Evolutionary conservation across 257 asterid species (phyloP), one percentile per base, ranked within the genome.

Genomic region (Catharanthus roseus): DNA sequence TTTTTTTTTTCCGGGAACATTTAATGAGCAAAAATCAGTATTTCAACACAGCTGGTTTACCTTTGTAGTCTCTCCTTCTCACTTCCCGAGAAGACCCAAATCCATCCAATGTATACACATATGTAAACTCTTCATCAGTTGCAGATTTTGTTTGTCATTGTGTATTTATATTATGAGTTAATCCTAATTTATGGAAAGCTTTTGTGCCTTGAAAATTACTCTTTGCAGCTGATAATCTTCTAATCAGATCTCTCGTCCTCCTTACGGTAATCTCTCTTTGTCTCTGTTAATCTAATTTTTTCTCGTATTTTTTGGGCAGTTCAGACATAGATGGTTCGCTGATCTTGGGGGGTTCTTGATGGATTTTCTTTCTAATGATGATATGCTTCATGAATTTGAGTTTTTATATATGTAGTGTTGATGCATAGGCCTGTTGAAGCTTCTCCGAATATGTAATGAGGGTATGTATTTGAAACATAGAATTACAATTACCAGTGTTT

Each of bases 31-130:
- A 18, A 60, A 28, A 44, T 39, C 47, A 26, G 53, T 18, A 24
- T 47, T 51, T 28, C 70, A 26, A 21, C 31, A 41, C 65, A 36
- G 65, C 34, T 49, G 70, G 23, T 28, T 16, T 56, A 38, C 44
- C 10, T 2, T 49, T 29, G 19, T 19, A n/a, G 21, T 13, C n/a
- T 6, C 24, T 49, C 34, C 23, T 54, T 65, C 72, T 51, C 65
- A 38, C 56, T 64, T 23, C 71, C 65, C 77, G 71, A 72, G 77
- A 71, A 39, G 53, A 33, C 63, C 45, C 13, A 67, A 68, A 75
- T 60, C 55, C 57, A 26, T 29, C 68, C 42, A 13, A 38, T 4
- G 33, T 31, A 36, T 60, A 21, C 44, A 12, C 10, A 31, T 26
- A 31, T 24, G 21, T 28, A 10, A 56, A 53, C 49, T 31, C 26